Conservation (phyloP, 176 grass and related monocot genomes). For the Rhynchospora pubera region DNA sequence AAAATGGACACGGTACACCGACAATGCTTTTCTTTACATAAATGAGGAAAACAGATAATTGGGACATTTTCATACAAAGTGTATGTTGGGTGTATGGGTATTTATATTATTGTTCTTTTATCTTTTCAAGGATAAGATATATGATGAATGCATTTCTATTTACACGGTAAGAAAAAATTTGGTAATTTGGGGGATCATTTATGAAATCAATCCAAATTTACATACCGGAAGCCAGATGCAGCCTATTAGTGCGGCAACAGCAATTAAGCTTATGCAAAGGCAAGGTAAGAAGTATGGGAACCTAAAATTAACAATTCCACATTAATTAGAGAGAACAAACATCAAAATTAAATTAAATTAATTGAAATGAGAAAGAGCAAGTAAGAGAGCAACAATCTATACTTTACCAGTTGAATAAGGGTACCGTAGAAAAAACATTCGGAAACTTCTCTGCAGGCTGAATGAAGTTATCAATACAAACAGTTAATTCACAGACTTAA, state of each 20-base stretch:
- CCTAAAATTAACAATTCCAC: constrained; percentile 32
- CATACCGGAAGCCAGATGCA: constrained; percentile 74
- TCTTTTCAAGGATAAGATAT: background rate
- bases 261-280: constrained; percentile 52
- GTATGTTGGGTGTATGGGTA: background rate
- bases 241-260: constrained; percentile 40
- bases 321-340: background rate
- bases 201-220: background rate
- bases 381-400: background rate
- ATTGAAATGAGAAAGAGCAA: background rate
- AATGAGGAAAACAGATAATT: background rate
- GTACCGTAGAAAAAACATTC: constrained; percentile 39
- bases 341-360: background rate
- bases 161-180: background rate
- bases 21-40: background rate
- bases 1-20: background rate
- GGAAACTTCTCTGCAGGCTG: constrained; percentile 79
- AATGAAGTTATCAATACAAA: background rate
- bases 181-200: constrained; percentile 1
- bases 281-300: constrained; percentile 86
- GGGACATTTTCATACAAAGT: background rate
- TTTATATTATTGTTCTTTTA: background rate
- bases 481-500: background rate
- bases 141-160: background rate
- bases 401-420: constrained; percentile 46